Conservation (phyloP, 106 monocot species). For the Allium cepa region DNA sequence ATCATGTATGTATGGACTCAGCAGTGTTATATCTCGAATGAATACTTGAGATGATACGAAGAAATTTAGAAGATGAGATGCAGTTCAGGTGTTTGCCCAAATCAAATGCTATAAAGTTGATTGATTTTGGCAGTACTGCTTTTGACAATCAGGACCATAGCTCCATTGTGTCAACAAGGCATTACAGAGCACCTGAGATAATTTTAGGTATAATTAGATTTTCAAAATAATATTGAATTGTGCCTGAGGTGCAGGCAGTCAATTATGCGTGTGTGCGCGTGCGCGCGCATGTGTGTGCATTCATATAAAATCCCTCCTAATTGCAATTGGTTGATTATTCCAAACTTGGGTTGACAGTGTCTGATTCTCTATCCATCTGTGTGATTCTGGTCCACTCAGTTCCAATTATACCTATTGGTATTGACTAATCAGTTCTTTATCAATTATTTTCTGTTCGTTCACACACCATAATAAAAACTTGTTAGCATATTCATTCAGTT, state of each 20-base stretch:
- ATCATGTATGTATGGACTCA: slow-evolving; percentile 26
- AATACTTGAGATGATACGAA: slow-evolving; percentile 67
- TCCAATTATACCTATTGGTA: too few relatives aligned
- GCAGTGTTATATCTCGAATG: slow-evolving; percentile 30
- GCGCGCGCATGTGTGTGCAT: too few relatives aligned
- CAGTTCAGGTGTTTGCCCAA: slow-evolving; percentile 93
- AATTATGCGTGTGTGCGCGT: neutral
- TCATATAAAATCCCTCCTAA: too few relatives aligned
- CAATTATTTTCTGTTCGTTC: too few relatives aligned
- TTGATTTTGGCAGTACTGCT: slow-evolving; percentile 99
- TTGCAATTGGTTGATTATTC: too few relatives aligned
- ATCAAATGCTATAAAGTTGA: slow-evolving; percentile 99
- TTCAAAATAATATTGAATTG: slow-evolving; percentile 29
- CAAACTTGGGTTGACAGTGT: too few relatives aligned
- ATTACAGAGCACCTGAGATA: slow-evolving; percentile 98
- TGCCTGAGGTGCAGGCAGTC: slow-evolving; percentile 35
- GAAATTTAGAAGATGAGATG: slow-evolving; percentile 58
- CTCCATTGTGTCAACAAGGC: slow-evolving; percentile 98
- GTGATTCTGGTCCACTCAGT: too few relatives aligned
- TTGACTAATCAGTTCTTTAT: too few relatives aligned
- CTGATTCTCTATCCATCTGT: too few relatives aligned
- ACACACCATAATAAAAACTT: too few relatives aligned
- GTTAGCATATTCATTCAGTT: too few relatives aligned
- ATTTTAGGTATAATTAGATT: slow-evolving; percentile 87
- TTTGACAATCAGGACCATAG: slow-evolving; percentile 84